These are phyloP conservation scores for Stachybotrys chlorohalonatus DNA, from an alignment of 2,329 filamentous ascomycete species.

Conservation along the genomic window DNA sequence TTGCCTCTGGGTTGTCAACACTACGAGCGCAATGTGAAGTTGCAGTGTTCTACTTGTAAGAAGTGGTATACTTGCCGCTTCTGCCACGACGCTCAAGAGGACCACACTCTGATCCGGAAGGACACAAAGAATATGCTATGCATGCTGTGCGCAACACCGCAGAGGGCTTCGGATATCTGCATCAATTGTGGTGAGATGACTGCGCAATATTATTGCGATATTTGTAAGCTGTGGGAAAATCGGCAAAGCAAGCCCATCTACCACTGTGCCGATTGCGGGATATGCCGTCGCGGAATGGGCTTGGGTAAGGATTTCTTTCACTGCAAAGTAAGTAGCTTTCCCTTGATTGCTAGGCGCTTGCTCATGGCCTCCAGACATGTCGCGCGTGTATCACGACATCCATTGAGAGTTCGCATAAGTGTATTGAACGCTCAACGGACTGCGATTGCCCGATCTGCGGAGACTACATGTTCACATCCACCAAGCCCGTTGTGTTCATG, in stretches of 20 bases:
- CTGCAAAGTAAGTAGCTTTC: constrained; percentile 64
- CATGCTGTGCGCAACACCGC: constrained; percentile 85
- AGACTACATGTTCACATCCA: constrained; percentile 92
- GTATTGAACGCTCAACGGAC: constrained; percentile 88
- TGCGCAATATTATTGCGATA: constrained; percentile 85
- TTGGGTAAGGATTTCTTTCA: constrained; percentile 96
- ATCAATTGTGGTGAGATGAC: constrained; percentile 65
- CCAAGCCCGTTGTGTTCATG: constrained; percentile 85
- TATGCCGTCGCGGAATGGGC: constrained; percentile 83
- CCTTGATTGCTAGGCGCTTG: background rate
- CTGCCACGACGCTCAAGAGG: constrained; percentile 79
- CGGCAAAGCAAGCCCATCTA: constrained; percentile 87
- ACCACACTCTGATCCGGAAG: constrained; percentile 69
- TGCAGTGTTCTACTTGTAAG: constrained; percentile 84
- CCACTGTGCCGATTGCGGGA: constrained; percentile 92
- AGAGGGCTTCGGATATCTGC: constrained; percentile 72
- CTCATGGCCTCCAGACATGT: constrained; percentile 53
- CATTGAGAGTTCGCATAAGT: constrained; percentile 77
- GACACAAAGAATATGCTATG: constrained; percentile 94
- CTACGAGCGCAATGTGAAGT: constrained; percentile 91
- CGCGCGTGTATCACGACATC: constrained; percentile 90
- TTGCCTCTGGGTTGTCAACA: constrained; percentile 70
- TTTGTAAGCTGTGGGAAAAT: constrained; percentile 97
- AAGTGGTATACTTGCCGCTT: constrained; percentile 93
- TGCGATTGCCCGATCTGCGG: constrained; percentile 96